Percentiles rank a stretch among this genome's conserved stretches.
Conservation (phyloP, 345 rosid genomes). For the Aegle marmelos region DNA sequence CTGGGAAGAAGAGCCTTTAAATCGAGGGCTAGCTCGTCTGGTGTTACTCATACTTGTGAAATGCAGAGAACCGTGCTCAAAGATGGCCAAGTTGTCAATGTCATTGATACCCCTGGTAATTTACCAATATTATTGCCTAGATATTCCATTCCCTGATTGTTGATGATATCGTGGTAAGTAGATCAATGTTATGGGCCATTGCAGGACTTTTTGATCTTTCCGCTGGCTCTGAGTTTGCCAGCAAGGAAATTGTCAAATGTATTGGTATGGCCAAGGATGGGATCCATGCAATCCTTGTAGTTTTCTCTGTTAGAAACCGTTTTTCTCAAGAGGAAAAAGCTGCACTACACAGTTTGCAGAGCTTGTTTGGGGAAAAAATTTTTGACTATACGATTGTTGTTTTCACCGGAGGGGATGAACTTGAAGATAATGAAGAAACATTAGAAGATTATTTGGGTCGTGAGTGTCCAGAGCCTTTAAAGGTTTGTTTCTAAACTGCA, state of each 20-base stretch:
- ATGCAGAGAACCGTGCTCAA: slow-evolving; percentile 44
- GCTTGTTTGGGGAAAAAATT: slow-evolving; percentile 71
- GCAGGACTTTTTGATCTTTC: slow-evolving; percentile 86
- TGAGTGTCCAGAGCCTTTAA: slow-evolving; percentile 66
- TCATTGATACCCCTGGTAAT: slow-evolving; percentile 90
- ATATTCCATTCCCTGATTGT: not conserved
- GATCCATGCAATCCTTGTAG: slow-evolving; percentile 77
- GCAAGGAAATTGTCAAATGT: slow-evolving; percentile 82
- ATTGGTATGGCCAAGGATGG: slow-evolving; percentile 84
- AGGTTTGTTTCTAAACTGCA: slow-evolving; percentile 43
- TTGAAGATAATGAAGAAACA: slow-evolving; percentile 76
- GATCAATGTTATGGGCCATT: slow-evolving; percentile 5
- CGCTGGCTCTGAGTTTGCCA: slow-evolving; percentile 53
- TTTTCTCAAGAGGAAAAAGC: slow-evolving; percentile 73
- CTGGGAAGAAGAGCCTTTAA: slow-evolving; percentile 67
- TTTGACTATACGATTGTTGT: slow-evolving; percentile 75
- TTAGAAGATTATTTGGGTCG: slow-evolving; percentile 70
- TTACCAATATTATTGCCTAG: not conserved
- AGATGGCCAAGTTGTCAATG: slow-evolving; percentile 75
- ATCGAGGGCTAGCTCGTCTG: slow-evolving; percentile 65
- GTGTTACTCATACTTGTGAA: slow-evolving; percentile 74
- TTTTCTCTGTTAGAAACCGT: slow-evolving; percentile 60
- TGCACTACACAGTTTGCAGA: slow-evolving; percentile 60
- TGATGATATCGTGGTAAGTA: not conserved
- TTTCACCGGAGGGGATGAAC: slow-evolving; percentile 90